A percentile compares a stretch with the other conserved stretches of the same genome.
These are phyloP conservation scores for Castanospermum australe DNA, from an alignment of 306 rosid species.

Conservation along the genomic window DNA sequence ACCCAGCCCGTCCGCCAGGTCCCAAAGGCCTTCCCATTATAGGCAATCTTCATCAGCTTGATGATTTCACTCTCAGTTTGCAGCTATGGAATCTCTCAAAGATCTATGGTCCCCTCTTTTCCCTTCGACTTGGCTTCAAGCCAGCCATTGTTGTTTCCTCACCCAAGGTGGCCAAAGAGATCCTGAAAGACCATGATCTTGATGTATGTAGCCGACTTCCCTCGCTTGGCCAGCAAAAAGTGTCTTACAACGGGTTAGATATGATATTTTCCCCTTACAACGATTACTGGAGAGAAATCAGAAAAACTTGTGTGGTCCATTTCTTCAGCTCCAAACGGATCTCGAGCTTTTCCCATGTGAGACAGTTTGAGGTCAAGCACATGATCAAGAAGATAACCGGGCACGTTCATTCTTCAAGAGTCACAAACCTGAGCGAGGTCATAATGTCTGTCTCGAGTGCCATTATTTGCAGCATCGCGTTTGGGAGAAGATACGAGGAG, in stretches of 20 bases:
- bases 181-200: conserved; percentile 11
- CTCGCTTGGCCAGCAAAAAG: neutral
- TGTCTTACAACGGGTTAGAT: neutral
- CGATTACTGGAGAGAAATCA: conserved; percentile 1
- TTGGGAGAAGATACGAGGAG: neutral
- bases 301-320: neutral
- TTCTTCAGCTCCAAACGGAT: neutral
- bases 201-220: neutral
- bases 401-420: neutral
- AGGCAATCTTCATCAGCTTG: conserved; percentile 13
- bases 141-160: conserved; percentile 7
- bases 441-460: neutral
- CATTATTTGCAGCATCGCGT: neutral
- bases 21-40: conserved; percentile 21
- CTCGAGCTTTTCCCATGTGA: neutral
- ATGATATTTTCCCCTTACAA: neutral
- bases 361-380: neutral
- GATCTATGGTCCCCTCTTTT: conserved; percentile 4
- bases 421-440: neutral
- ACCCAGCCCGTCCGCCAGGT: neutral
- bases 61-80: neutral
- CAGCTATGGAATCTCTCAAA: conserved; percentile 2
- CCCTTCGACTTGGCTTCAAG: conserved; percentile 1
- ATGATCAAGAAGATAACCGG: neutral
- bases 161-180: neutral